Base-by-base conservation (phyloP, 805 yeast species). In the Nakazawaea ishiwadae region DNA sequence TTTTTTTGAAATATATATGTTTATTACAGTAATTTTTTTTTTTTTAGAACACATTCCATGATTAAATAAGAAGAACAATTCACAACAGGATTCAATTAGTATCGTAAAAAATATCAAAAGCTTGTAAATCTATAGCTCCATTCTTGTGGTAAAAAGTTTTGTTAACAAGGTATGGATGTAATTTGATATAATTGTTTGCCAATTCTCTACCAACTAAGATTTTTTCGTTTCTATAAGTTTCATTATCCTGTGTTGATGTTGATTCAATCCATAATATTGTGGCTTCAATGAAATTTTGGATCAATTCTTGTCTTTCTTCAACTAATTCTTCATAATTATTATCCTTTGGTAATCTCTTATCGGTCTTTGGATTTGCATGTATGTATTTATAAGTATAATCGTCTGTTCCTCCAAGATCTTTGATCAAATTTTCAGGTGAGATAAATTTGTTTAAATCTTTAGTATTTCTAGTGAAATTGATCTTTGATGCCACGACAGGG, bases 401-500 rank as follows among this genome's bases (percentile, higher is more conserved):
- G 48, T 81, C 82, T 9, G 71, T 66, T 32, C 98, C 98, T 10
- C 96, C 97, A 45, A 90, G 61, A 30, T 73, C 76, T 48, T 68
- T 65, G 23, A 95, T 90, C 48, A 93, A 71, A 52, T 76, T 68
- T 20, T 75, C 66, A 21, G 63, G 56, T 34, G 75, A 79, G 30
- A 91, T 77, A 58, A 67, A 77, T 50, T 82, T 71, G 35, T 66
- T 68, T 52, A 91, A 63, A 42, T 93, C 97, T 43, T 78, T 74
- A 19, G 67, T 58, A 49, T 69, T 69, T 55, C 84, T 83, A 18
- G 96, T 85, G 64, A 91, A 93, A 33, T 77, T 75, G 52, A 93
- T 87, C 63, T 91, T 91, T 19, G 91, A 73, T 0, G 96, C 96
- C 42, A 91, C 97, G 18, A 87, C 96, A 3, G 98, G 98, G 58